Percentiles rank a stretch among this genome's conserved stretches.
phyloP scores from a whole-genome alignment of 768 basidiomycete genomes.

The Leccinum variicolor region DNA sequence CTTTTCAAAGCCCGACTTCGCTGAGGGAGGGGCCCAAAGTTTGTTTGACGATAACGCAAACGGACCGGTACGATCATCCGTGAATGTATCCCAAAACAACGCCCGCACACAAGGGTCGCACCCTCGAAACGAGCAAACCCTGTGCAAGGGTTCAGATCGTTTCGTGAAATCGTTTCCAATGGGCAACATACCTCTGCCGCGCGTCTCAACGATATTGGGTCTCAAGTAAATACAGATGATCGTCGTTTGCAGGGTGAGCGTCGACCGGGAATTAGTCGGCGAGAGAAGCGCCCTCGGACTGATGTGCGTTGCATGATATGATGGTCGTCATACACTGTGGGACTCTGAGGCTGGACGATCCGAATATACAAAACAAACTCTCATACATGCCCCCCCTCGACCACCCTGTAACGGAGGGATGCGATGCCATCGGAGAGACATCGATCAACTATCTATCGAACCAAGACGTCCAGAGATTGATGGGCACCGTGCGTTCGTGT shows the following conservation, averaged over 20 bases:
- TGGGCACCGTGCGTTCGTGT: not conserved
- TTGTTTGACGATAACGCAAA: not conserved
- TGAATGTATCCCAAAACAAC: slow-evolving; percentile 1
- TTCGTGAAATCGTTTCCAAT: not conserved
- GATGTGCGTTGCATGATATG: not conserved
- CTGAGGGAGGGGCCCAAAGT: not conserved
- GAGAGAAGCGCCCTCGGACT: not conserved
- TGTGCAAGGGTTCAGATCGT: not conserved
- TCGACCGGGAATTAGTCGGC: not conserved
- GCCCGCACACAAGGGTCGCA: not conserved
- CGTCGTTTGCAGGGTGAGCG: slow-evolving; percentile 3
- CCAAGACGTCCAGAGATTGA: not conserved
- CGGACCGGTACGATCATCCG: not conserved
- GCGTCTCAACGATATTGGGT: not conserved
- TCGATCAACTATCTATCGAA: not conserved
- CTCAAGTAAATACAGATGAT: not conserved
- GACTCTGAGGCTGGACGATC: not conserved
- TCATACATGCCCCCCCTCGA: not conserved
- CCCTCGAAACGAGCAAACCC: not conserved
- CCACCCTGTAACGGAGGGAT: not conserved
- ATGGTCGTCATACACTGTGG: not conserved
- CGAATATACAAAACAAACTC: not conserved
- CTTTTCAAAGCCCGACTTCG: not conserved
- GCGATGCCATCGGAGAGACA: slow-evolving; percentile 4
- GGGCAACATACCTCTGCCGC: not conserved